phyloP scores from a whole-genome alignment of 768 basidiomycete species.

The Suillus occidentalis region DNA sequence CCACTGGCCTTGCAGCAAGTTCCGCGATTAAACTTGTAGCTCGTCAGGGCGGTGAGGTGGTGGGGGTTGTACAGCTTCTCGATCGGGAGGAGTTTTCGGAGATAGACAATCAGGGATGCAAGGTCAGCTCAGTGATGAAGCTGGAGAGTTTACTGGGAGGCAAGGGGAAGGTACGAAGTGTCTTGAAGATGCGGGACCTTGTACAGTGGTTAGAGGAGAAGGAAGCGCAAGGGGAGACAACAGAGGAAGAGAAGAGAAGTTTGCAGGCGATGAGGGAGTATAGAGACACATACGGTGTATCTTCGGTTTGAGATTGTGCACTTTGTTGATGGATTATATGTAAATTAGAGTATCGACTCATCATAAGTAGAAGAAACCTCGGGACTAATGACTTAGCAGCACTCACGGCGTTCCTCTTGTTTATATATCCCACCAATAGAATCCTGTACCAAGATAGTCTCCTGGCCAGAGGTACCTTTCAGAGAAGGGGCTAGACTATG shows the following conservation, averaged over 20 bases:
- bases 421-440: not conserved
- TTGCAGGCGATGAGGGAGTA: conserved; percentile 76
- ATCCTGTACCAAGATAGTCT: not conserved
- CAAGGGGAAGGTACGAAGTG: conserved; percentile 66
- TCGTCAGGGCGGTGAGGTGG: conserved; percentile 71
- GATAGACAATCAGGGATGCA: conserved; percentile 32
- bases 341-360: not conserved
- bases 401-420: not conserved
- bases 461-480: not conserved
- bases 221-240: conserved; percentile 21
- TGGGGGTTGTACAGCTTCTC: conserved; percentile 84
- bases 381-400: not conserved
- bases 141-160: conserved; percentile 73
- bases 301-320: not conserved
- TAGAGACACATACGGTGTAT: conserved; percentile 28
- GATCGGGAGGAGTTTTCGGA: conserved; percentile 51
- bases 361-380: not conserved
- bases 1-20: conserved; percentile 85
- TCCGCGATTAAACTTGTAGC: conserved; percentile 76
- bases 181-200: conserved; percentile 83
- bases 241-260: conserved; percentile 49
- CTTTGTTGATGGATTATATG: not conserved
- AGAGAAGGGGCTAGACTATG: not conserved
- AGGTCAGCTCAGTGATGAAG: conserved; percentile 76
- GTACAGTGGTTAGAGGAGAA: conserved; percentile 79